A percentile compares a stretch with the other conserved stretches of the same genome.
Conservation (phyloP, 2,329 filamentous ascomycete genomes). For the Penicillium sp. region DNA sequence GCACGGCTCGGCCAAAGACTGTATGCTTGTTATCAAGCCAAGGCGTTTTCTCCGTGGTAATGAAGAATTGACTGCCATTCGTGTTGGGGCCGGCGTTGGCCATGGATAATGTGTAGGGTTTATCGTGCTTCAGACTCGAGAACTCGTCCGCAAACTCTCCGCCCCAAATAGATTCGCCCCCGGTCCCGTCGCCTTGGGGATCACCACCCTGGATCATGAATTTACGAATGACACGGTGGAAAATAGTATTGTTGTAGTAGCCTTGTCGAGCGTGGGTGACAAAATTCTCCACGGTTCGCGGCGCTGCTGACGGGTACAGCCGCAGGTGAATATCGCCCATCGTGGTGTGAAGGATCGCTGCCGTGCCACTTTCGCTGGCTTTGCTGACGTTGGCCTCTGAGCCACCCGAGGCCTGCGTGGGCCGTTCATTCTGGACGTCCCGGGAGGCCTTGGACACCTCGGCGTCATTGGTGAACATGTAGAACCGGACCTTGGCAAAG, state of each 20-base stretch:
- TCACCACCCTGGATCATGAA: slow-evolving; percentile 95
- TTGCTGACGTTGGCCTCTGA: slow-evolving; percentile 51
- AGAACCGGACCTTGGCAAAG: slow-evolving; percentile 84
- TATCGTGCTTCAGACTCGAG: slow-evolving; percentile 83
- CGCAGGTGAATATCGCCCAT: slow-evolving; percentile 91
- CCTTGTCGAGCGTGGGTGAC: slow-evolving; percentile 81
- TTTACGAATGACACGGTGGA: slow-evolving; percentile 93
- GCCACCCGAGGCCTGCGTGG: slow-evolving; percentile 54
- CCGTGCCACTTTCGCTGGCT: slow-evolving; percentile 65
- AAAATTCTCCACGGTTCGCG: slow-evolving; percentile 95
- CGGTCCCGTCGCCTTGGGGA: slow-evolving; percentile 80
- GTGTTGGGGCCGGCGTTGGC: slow-evolving; percentile 93
- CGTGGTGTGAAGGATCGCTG: slow-evolving; percentile 83
- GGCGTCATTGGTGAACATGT: slow-evolving; percentile 92
- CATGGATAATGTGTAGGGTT: slow-evolving; percentile 95
- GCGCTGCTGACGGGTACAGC: slow-evolving; percentile 85
- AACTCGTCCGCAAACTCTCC: slow-evolving; percentile 91
- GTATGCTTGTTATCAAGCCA: slow-evolving; percentile 97
- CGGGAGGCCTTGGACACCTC: slow-evolving; percentile 76
- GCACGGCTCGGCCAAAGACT: slow-evolving; percentile 84
- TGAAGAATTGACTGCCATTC: slow-evolving; percentile 96
- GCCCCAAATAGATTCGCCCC: slow-evolving; percentile 90
- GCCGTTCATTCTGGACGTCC: slow-evolving; percentile 93
- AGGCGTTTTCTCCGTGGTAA: slow-evolving; percentile 93
- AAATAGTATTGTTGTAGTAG: slow-evolving; percentile 97